These are phyloP conservation scores for Pseudogymnoascus sp. DNA, from an alignment of 2,329 filamentous ascomycete genomes.

Conservation along the genomic window DNA sequence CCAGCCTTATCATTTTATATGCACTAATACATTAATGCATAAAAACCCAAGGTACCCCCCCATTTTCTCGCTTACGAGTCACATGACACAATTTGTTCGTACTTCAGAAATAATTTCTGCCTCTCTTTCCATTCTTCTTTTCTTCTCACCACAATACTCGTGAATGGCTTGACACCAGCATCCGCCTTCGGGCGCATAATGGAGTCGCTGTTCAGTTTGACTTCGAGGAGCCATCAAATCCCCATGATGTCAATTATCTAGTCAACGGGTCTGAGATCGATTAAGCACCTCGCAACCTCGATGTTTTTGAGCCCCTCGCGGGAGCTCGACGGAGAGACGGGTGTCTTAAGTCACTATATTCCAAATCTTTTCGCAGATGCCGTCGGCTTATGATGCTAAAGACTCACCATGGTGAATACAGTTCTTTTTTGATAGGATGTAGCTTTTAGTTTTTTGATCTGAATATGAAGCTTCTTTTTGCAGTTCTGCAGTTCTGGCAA, in stretches of 20 bases:
- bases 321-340: constrained; percentile 6
- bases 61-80: background rate
- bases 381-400: constrained; percentile 4
- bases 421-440: background rate
- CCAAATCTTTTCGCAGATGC: constrained; percentile 7
- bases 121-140: background rate
- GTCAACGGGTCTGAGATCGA: constrained; percentile 7
- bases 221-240: constrained; percentile 6
- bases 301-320: background rate
- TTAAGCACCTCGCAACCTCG: constrained; percentile 1
- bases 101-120: constrained; percentile 2
- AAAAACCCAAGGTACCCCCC: background rate
- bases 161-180: constrained; percentile 5
- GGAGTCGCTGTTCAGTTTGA: constrained; percentile 6
- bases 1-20: background rate
- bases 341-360: constrained; percentile 5
- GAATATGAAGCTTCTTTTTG: background rate
- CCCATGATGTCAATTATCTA: constrained; percentile 7
- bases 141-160: background rate
- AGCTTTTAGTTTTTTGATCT: background rate
- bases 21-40: background rate
- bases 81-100: background rate
- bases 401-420: constrained; percentile 8
- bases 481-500: background rate
- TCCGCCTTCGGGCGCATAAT: background rate